Base-by-base conservation (phyloP, 2,329 filamentous ascomycete species). In the Cytospora mali region DNA sequence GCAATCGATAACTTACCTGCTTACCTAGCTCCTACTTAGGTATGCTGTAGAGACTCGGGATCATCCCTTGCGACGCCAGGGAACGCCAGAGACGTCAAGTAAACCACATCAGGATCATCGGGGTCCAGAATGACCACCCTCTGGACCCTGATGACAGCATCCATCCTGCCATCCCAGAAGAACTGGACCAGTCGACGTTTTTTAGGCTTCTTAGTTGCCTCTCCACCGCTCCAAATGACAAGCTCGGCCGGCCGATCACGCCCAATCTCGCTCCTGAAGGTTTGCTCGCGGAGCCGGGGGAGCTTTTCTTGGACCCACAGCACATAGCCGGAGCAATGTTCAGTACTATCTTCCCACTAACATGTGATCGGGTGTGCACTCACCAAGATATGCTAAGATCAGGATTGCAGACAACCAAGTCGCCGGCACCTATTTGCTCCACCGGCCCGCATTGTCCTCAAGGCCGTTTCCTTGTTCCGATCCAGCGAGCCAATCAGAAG, bases 161-260 rank as follows among this genome's bases (percentile, higher is more conserved):
- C 31, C 29, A n/a, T 23, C n/a, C n/a, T n/a, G n/a, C n/a, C n/a
- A n/a, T n/a, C n/a, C n/a, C n/a, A 25, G 35, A 35, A 55, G 13
- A 55, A 23, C 6, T n/a, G 29, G n/a, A 39, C 52, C 28, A 18
- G 18, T 39, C 31, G 31, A 35, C 52, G 35, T 18, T n/a, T 6
- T 46, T 23, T 46, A 21, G 10, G 42, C 10, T 21, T 18, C n/a
- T 39, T 53, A 16, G 14, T n/a, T 25, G 11, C 6, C 18, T 28
- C 21, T 46, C 53, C 33, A 13, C 13, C 14, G 31, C 42, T 55
- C 53, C 29, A 42, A 25, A 29, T n/a, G 42, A 31, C 56, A 42
- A 21, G 35, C 48, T 51, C 33, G 49, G 56, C 48, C 48, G 25
- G 48, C 57, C 62, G 62, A 64, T 64, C 48, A 35, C 62, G 58